Base-by-base conservation (phyloP, 768 basidiomycete species). In the Podaxis sp. region DNA sequence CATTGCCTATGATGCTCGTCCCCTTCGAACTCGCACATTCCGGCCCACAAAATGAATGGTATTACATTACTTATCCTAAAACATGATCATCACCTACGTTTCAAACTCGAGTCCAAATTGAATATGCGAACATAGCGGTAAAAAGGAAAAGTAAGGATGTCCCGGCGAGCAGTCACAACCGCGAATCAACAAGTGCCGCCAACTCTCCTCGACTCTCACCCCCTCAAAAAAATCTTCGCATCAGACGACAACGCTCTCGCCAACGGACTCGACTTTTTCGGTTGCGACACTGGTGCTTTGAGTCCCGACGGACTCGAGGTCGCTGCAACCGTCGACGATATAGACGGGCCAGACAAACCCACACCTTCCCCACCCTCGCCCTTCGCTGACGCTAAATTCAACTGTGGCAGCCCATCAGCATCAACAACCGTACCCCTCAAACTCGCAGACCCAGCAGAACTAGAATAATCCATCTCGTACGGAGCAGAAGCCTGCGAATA, bases 221-320 rank as follows among this genome's bases (percentile, higher is more conserved):
- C 44, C n/a, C 63, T 54, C 10, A 66, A 38, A 61, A 66, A 67
- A 28, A 67, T 41, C 51, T 65, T 64, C 17, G 65, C 65, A 46
- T 69, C 68, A 12, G 54, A 59, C 15, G 64, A 63, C 37, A 66
- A 53, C 12, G 63, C 66, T 11, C 67, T 55, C 4, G 70, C 66
- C 38, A 71, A 56, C 33, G 70, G 70, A 54, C 70, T 71, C n/a
- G 70, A 71, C 41, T 65, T 68, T 60, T 65, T 67, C 8, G 70
- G 70, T 26, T 67, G 66, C 2, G 66, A 44, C n/a, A 20, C 41
- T 4, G 37, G 55, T 20, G n/a, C n/a, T 26, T 44, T 55, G 24
- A n/a, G n/a, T n/a, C 59, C 56, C 30, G 30, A 33, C 30, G 30
- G 10, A 22, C 33, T 46, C 56, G 38, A 26, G n/a, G n/a, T n/a